phyloP scores from a whole-genome alignment of 2,329 filamentous ascomycete species.

The Aspergillus fructus region DNA sequence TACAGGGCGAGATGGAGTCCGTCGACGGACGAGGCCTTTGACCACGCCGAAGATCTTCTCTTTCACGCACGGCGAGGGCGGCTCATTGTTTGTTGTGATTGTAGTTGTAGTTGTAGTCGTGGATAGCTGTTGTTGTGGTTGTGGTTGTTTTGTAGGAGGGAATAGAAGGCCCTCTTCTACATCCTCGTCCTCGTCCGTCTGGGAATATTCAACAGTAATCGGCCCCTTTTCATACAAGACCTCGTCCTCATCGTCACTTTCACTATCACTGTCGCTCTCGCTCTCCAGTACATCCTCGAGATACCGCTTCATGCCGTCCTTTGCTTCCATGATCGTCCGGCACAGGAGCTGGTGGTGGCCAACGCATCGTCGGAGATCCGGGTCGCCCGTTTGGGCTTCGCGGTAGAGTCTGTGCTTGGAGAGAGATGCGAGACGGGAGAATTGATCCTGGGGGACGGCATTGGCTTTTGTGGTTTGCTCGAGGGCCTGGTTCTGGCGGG shows the following conservation, averaged over 20 bases:
- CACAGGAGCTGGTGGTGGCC: constrained; percentile 20
- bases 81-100: not conserved
- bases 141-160: not conserved
- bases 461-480: constrained; percentile 4
- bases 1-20: not conserved
- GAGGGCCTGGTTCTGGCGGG: constrained; percentile 8
- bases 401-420: constrained; percentile 20
- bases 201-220: no score
- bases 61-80: not conserved
- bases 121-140: not conserved
- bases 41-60: not conserved
- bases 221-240: not conserved
- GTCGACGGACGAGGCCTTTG: not conserved
- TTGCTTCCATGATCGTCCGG: constrained; percentile 17
- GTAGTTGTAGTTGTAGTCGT: not conserved
- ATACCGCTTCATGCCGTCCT: constrained; percentile 15
- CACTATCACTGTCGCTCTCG: not conserved
- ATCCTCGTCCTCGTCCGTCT: no score
- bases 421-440: constrained; percentile 14
- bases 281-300: constrained; percentile 13
- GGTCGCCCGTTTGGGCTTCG: constrained; percentile 15
- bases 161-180: not conserved
- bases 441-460: not conserved
- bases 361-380: constrained; percentile 26
- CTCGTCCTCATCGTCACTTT: not conserved